Conservation (phyloP, 1,139 yeast species). For the Blastobotrys malaysiensis region DNA sequence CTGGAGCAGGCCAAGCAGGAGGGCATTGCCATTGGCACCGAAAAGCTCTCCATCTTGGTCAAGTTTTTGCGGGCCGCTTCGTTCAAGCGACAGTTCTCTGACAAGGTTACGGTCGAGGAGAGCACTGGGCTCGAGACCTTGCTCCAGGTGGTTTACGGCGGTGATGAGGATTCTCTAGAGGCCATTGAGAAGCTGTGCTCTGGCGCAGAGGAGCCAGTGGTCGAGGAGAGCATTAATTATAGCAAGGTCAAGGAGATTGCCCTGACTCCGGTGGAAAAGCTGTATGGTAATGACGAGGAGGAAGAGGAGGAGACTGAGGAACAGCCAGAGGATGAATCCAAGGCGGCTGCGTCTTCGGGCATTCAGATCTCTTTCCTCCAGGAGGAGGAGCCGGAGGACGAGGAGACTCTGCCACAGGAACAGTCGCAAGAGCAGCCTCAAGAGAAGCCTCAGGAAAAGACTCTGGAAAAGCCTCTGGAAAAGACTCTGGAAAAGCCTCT, state of each 20-base stretch:
- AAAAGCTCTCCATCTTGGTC: constrained; percentile 25
- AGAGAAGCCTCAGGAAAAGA: constrained; percentile 5
- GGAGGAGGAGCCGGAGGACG: constrained; percentile 18
- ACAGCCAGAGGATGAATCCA: constrained; percentile 4
- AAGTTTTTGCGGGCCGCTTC: constrained; percentile 35
- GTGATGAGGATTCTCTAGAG: constrained; percentile 31
- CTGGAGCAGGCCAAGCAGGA: constrained; percentile 18
- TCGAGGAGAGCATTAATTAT: constrained; percentile 24
- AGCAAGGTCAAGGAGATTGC: constrained; percentile 23
- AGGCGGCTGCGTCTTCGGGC: constrained; percentile 7
- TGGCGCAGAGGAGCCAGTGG: constrained; percentile 27
- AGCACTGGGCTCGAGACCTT: constrained; percentile 31
- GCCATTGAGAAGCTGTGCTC: constrained; percentile 29
- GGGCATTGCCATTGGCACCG: constrained; percentile 23
- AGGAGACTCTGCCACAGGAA: constrained; percentile 6
- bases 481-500: background rate
- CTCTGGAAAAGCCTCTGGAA: background rate
- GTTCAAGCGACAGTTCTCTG: constrained; percentile 28
- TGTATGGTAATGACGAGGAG: constrained; percentile 18
- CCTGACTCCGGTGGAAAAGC: constrained; percentile 20
- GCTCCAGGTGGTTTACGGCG: constrained; percentile 30
- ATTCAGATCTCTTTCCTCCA: constrained; percentile 22
- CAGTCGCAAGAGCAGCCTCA: background rate
- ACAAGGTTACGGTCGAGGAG: constrained; percentile 23
- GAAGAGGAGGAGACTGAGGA: constrained; percentile 5